Percentiles rank a stretch among this genome's conserved stretches.
These are phyloP conservation scores for Globisporangium cylindrosporum DNA, from an alignment of 352 stramenopile species.

Conservation along the genomic window DNA sequence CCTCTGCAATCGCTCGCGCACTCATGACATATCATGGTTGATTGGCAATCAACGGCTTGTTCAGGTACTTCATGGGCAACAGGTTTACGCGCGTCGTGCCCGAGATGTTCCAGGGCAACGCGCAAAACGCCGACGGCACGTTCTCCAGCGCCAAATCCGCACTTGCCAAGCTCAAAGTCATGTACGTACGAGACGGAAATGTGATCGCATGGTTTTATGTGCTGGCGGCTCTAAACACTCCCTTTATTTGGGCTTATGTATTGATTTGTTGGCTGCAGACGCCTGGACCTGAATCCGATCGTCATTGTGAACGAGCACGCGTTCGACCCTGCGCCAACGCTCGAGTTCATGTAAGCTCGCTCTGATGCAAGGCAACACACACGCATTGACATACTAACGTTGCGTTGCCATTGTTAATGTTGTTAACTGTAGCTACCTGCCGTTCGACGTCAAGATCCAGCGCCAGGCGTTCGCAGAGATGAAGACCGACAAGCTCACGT, in stretches of 20 bases:
- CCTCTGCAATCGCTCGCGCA: background rate
- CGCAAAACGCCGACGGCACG: conserved; percentile 45
- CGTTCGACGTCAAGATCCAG: conserved; percentile 74
- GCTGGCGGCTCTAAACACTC: background rate
- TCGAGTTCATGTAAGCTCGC: conserved; percentile 60
- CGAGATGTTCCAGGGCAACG: conserved; percentile 66
- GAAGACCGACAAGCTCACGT: conserved; percentile 64
- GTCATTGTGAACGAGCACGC: conserved; percentile 72
- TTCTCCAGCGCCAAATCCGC: conserved; percentile 41
- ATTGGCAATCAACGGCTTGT: background rate
- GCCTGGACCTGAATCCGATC: conserved; percentile 73
- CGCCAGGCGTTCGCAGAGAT: conserved; percentile 71
- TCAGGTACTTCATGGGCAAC: conserved; percentile 69
- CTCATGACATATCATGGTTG: conserved; percentile 1
- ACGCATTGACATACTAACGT: background rate
- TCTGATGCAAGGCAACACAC: background rate
- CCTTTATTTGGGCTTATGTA: background rate
- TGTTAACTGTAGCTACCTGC: conserved; percentile 44
- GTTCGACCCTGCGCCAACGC: conserved; percentile 41
- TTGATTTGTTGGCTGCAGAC: conserved; percentile 26
- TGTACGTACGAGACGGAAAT: conserved; percentile 32
- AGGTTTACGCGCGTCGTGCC: conserved; percentile 59
- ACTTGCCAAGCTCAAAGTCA: conserved; percentile 64
- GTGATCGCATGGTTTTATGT: background rate
- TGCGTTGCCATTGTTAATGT: conserved; percentile 4